A percentile compares a stretch with the other conserved stretches of the same genome.
These are phyloP conservation scores for Fomitopsis palustris DNA, from an alignment of 1,284 basidiomycete species.

Conservation along the genomic window DNA sequence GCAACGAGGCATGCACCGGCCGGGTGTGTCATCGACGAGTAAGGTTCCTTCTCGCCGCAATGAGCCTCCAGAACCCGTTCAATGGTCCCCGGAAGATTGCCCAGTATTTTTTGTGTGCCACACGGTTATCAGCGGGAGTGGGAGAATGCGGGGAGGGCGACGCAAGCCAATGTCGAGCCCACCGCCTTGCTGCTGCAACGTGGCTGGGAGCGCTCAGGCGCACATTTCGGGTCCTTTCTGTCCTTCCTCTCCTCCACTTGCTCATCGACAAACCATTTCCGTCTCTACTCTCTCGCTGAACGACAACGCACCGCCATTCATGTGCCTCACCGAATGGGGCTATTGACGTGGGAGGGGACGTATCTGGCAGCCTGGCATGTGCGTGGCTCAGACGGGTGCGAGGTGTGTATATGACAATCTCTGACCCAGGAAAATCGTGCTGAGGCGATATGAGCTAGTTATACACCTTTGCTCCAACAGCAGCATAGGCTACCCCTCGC, in stretches of 20 bases:
- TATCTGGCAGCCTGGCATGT: no score
- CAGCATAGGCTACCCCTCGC: constrained; percentile 49
- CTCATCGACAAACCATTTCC: background rate
- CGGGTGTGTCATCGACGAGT: constrained; percentile 7
- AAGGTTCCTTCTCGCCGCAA: constrained; percentile 1
- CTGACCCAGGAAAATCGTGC: background rate
- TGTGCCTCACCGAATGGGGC: background rate
- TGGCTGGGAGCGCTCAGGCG: background rate
- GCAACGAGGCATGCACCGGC: constrained; percentile 13
- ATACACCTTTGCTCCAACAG: constrained; percentile 1
- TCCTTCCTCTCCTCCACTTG: background rate
- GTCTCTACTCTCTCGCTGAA: background rate
- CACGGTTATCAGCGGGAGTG: constrained; percentile 2
- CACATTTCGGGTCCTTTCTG: background rate
- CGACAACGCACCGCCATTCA: background rate
- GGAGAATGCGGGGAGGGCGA: background rate
- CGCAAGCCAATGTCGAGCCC: background rate
- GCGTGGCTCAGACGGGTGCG: no score
- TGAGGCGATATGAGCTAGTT: background rate
- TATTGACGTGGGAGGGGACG: no score
- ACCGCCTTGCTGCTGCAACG: background rate
- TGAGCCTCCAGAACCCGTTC: constrained; percentile 1
- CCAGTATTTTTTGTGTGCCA: background rate
- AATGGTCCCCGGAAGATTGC: background rate
- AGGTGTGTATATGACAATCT: background rate